Percentiles rank a stretch among this genome's conserved stretches.
Evolutionary conservation across 2,329 filamentous ascomycete species (phyloP).

Genomic region (Myriosclerotinia scirpicola): DNA sequence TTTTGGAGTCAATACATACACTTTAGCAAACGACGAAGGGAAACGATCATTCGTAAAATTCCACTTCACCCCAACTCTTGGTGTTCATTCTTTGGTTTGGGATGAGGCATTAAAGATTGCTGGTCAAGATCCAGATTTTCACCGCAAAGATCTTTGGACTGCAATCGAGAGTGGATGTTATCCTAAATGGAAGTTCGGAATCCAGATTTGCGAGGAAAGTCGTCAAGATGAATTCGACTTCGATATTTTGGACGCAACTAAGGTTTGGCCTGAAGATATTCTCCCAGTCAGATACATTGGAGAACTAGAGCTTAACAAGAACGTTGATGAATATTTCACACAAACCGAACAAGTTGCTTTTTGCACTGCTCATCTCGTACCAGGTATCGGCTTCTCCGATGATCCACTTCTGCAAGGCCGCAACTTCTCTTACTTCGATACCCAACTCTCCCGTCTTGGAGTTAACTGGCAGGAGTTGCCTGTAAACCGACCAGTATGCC

Average conservation of each 20-base stretch:
- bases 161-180: slow-evolving; percentile 71
- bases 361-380: slow-evolving; percentile 76
- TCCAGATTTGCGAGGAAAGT: slow-evolving; percentile 73
- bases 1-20: slow-evolving; percentile 80
- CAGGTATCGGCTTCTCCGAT: slow-evolving; percentile 74
- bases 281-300: slow-evolving; percentile 77
- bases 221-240: slow-evolving; percentile 63
- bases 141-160: slow-evolving; percentile 72
- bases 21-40: slow-evolving; percentile 65
- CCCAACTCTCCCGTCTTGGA: slow-evolving; percentile 68
- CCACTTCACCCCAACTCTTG: slow-evolving; percentile 70
- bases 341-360: slow-evolving; percentile 83
- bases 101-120: slow-evolving; percentile 65
- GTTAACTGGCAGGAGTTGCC: slow-evolving; percentile 76
- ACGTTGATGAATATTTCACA: slow-evolving; percentile 78
- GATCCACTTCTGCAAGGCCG: slow-evolving; percentile 74
- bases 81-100: slow-evolving; percentile 70
- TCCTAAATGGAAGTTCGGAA: slow-evolving; percentile 78
- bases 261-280: slow-evolving; percentile 79
- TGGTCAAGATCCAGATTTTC: slow-evolving; percentile 78
- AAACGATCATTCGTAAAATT: slow-evolving; percentile 76
- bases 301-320: slow-evolving; percentile 75
- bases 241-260: slow-evolving; percentile 81
- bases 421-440: slow-evolving; percentile 68
- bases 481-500: slow-evolving; percentile 73